Base-by-base conservation (phyloP, 176 grass and related monocot genomes). In the Musa troglodytarum region DNA sequence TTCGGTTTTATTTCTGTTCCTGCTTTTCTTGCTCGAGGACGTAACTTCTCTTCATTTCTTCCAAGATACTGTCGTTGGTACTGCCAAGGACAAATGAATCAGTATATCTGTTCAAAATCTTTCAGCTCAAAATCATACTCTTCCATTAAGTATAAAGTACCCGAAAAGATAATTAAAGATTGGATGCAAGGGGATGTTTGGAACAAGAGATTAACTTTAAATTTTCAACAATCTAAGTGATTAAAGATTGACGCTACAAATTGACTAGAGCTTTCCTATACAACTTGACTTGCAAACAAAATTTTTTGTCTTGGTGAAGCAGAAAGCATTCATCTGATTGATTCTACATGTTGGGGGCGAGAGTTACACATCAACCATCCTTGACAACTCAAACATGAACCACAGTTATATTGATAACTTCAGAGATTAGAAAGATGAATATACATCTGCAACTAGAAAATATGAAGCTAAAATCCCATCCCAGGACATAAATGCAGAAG, bases 21-120 rank as follows among this genome's bases (percentile, higher is more conserved):
- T 91, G 75, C 19, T 87, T 78, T 43, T 94, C 86, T 82, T 94
- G 82, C 73, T 89, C 88, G 2, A 68, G 78, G 86, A 98, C 81
- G 70, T 94, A 94, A 51, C 79, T 86, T 52, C 82, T 87, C 90
- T 98, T 98, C 95, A 94, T 98, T 80, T 98, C 90, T 87, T 91
- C 90, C 73, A 98, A 79, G 63, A 98, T 79, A 57, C 54, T 71
- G 56, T 94, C 86, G 81, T 89, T 98, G n/a, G 95, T 98, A 67
- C 95, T 98, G 86, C 55, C 71, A 89, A 92, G 52, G n/a, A 83
- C 52, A 75, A 54, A 86, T 67, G 74, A 14, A 65, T 50, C 24
- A 73, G 50, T 73, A 21, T 22, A 68, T 59, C 57, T 59, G 13
- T 19, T 70, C 50, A 50, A 50, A 34, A 70, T 70, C 7, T 49